Evolutionary conservation across 768 basidiomycete genomes (phyloP).

Genomic region (Pleurotus eryngii): DNA sequence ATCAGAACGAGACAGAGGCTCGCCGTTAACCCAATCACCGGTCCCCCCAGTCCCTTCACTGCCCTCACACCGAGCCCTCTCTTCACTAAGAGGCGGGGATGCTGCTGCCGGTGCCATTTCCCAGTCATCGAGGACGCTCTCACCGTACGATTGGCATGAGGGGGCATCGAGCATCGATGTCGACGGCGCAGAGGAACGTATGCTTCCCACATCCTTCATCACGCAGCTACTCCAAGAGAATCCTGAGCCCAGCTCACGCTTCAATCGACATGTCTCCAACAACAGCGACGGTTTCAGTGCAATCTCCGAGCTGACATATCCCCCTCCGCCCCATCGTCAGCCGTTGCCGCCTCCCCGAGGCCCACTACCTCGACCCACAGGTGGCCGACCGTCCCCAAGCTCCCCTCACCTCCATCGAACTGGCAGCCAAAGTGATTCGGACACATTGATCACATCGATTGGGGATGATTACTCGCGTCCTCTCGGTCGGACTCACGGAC

Average conservation of each 20-base stretch:
- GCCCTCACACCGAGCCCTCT: conserved; percentile 1
- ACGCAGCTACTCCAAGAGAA: conserved; percentile 51
- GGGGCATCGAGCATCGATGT: conserved; percentile 55
- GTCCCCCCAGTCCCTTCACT: conserved; percentile 13
- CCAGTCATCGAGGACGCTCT: conserved; percentile 20
- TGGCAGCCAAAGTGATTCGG: conserved; percentile 31
- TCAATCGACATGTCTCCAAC: conserved; percentile 26
- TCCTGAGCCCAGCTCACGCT: conserved; percentile 20
- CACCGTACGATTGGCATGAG: conserved; percentile 59
- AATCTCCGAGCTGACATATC: conserved; percentile 55
- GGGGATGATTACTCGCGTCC: conserved; percentile 20
- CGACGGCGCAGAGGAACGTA: conserved; percentile 52
- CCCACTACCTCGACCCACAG: conserved; percentile 15
- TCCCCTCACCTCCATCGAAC: conserved; percentile 22
- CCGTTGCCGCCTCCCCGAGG: conserved; percentile 8
- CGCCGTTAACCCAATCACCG: conserved; percentile 8
- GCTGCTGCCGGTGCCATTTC: conserved; percentile 11
- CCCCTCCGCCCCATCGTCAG: conserved; percentile 27
- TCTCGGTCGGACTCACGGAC: conserved; percentile 16
- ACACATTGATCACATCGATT: conserved; percentile 34
- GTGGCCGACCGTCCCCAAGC: conserved; percentile 30
- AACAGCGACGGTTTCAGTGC: conserved; percentile 44
- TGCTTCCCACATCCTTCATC: conserved; percentile 61
- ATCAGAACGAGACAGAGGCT: conserved; percentile 12
- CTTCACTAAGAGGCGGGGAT: not conserved